Evolutionary conservation across 1,139 yeast species (phyloP), one percentile per base, ranked within the genome.

Genomic region (Hyphopichia pseudoburtonii): DNA sequence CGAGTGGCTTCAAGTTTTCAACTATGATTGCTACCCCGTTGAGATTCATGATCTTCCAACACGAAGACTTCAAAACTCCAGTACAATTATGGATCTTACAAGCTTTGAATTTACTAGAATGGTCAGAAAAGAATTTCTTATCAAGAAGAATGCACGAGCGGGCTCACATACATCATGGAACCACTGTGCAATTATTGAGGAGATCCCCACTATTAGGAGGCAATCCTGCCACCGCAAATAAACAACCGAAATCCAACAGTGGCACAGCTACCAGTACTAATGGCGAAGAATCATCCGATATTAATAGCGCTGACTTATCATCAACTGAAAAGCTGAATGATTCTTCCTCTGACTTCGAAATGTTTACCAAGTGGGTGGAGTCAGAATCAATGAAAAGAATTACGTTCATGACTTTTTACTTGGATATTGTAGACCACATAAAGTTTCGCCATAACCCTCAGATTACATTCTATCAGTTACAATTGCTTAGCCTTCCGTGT

Each of bases 391-490:
- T 86, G 68, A 87, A 86, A 56, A 64, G 96, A 37, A 76, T 86
- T 4, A 87, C 95, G 1, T 75, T 83, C 40, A 79, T 85, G 76
- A 87, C 92, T 3, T 87, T 87, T 56, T 83, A 83, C 50, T 67
- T 85, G 51, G 96, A 87, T 56, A 80, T 84, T 2, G 73, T 82
- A 17, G 94, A 87, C 60, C 86, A 88, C n/a, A 76, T 85, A 24
- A 76, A 86, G 37, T 86, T 85, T 60, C 85, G 95, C 5, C 95
- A 87, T 57, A 74, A 80, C 29, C 73, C 85, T 27, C 78, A 78
- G 32, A 69, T 87, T 32, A 73, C 80, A 39, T 82, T 87, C 23
- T 84, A 81, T 52, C 89, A 87, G 50, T 69, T 88, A 34, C 89
- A 88, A 51, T 62, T 83, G 43, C 73, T 82, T 38, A 65, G 54